Conservation (phyloP, 106 monocot genomes). For the Chionographis japonica region DNA sequence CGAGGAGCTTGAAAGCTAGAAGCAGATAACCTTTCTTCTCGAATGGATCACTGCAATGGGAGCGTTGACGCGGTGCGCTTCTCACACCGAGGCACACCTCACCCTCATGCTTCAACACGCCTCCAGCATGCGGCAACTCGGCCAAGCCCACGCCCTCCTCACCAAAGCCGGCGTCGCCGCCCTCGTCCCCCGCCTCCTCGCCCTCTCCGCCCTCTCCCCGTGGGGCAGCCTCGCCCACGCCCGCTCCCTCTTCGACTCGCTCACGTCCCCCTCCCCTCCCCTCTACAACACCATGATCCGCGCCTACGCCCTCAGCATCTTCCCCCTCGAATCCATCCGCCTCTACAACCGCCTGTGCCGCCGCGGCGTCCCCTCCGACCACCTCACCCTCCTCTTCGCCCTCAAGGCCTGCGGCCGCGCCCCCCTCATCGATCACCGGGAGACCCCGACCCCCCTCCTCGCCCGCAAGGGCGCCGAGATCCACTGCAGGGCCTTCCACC, state of each 20-base stretch:
- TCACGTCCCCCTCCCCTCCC: slow-evolving; percentile 3
- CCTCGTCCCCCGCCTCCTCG: slow-evolving; percentile 12
- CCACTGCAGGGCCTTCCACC: slow-evolving; percentile 33
- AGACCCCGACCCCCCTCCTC: background rate
- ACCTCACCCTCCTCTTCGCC: slow-evolving; percentile 42
- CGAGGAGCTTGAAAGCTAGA: too few species aligned
- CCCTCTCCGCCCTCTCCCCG: slow-evolving; percentile 35
- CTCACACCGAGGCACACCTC: background rate
- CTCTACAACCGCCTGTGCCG: slow-evolving; percentile 52
- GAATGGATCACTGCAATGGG: too few species aligned
- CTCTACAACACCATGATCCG: slow-evolving; percentile 39
- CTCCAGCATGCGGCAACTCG: slow-evolving; percentile 23
- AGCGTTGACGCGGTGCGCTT: too few species aligned
- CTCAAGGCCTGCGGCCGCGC: slow-evolving; percentile 45
- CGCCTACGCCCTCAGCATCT: slow-evolving; percentile 37
- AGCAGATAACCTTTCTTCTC: too few species aligned
- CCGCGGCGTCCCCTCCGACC: slow-evolving; percentile 7
- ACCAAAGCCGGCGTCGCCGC: slow-evolving; percentile 32
- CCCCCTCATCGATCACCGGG: background rate
- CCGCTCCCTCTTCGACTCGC: slow-evolving; percentile 29
- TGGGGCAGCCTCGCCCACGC: slow-evolving; percentile 37
- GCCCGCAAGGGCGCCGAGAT: slow-evolving; percentile 36
- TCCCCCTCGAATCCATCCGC: slow-evolving; percentile 31
- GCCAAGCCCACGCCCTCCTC: slow-evolving; percentile 31
- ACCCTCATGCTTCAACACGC: slow-evolving; percentile 10